phyloP scores from a whole-genome alignment of 176 grass and related monocot species.

The Cenchrus fungigraminus region DNA sequence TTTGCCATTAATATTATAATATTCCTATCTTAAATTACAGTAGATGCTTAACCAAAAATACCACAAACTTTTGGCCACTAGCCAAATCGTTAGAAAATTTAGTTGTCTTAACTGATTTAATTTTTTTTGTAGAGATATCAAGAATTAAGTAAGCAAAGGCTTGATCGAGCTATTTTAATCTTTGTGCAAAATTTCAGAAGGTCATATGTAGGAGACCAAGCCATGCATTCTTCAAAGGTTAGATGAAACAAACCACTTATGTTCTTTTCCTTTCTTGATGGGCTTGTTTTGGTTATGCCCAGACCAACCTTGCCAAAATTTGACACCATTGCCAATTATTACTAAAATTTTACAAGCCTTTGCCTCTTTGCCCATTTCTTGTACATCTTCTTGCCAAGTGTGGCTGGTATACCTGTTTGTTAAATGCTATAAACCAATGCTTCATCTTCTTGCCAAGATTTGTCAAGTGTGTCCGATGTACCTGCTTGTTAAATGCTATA shows the following conservation, averaged over 20 bases:
- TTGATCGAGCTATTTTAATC: slow-evolving; percentile 90
- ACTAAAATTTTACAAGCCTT: slow-evolving; percentile 2
- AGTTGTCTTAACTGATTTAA: slow-evolving; percentile 25
- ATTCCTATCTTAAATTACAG: too few species aligned
- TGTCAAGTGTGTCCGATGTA: not conserved
- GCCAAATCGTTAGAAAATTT: not conserved
- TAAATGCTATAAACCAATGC: too few species aligned
- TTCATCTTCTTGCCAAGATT: not conserved
- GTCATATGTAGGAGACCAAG: slow-evolving; percentile 97
- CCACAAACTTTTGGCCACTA: not conserved
- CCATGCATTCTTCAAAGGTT: slow-evolving; percentile 95
- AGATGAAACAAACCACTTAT: slow-evolving; percentile 24
- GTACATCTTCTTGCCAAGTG: not conserved
- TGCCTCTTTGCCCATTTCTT: not conserved
- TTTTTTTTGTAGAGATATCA: slow-evolving; percentile 79
- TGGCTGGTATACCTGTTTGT: too few species aligned
- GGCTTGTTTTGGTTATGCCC: not conserved
- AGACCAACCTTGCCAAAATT: slow-evolving; percentile 9
- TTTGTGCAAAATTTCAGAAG: slow-evolving; percentile 98
- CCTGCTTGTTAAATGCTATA: slow-evolving; percentile 37
- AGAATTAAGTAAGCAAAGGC: slow-evolving; percentile 94
- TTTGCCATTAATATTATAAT: too few species aligned
- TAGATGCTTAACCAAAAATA: not conserved
- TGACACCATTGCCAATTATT: not conserved
- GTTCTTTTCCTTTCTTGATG: not conserved